Percentiles rank a stretch among this genome's conserved stretches.
Conservation (phyloP, 2,329 filamentous ascomycete genomes). For the Colletotrichum endophyticum region DNA sequence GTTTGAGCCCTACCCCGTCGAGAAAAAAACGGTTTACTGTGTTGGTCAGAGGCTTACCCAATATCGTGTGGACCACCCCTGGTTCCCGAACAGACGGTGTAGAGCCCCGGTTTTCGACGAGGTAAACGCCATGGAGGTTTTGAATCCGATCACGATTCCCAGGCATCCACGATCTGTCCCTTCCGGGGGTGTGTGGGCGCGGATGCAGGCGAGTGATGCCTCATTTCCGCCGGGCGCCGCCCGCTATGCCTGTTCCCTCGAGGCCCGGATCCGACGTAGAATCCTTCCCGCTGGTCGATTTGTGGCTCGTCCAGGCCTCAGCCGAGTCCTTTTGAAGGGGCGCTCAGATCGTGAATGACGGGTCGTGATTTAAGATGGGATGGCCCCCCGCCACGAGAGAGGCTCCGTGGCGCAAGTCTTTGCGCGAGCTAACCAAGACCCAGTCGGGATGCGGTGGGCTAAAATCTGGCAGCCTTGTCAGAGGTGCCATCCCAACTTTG, state of each 20-base stretch:
- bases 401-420: neutral
- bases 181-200: neutral
- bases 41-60: neutral
- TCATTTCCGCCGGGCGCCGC: neutral
- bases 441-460: neutral
- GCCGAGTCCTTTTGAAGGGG: neutral
- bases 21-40: neutral
- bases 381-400: neutral
- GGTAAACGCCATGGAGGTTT: slow-evolving; percentile 11
- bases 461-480: slow-evolving; percentile 10
- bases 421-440: neutral
- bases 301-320: neutral
- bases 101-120: neutral
- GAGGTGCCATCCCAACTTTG: slow-evolving; percentile 14
- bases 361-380: neutral
- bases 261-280: neutral
- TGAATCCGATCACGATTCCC: neutral
- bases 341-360: neutral
- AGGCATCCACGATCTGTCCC: neutral
- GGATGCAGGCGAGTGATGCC: neutral
- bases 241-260: neutral
- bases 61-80: neutral
- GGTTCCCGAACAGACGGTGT: neutral
- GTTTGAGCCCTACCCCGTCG: neutral
- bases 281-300: neutral